These are phyloP conservation scores for Plantago lanceolata DNA, from an alignment of 305 asterid species.

Conservation along the genomic window DNA sequence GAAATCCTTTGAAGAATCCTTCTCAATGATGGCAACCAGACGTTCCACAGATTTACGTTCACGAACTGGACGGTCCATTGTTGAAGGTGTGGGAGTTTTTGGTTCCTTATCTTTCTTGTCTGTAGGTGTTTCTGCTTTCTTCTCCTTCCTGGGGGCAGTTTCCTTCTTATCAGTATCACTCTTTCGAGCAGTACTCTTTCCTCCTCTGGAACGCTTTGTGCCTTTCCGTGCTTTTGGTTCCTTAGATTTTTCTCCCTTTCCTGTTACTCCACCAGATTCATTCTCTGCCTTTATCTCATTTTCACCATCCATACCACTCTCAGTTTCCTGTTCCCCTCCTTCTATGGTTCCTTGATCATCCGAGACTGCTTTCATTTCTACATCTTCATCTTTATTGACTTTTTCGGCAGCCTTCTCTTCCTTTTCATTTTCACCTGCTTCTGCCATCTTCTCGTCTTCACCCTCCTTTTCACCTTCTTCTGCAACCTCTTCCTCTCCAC, in stretches of 20 bases:
- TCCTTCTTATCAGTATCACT: conserved; percentile 32
- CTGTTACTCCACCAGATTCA: conserved; percentile 26
- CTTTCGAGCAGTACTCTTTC: conserved; percentile 35
- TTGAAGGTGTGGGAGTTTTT: too few species aligned
- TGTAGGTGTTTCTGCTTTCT: too few species aligned
- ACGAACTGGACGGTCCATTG: too few species aligned
- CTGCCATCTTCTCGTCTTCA: conserved; percentile 5
- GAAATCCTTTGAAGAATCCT: too few species aligned
- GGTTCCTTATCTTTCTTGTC: too few species aligned
- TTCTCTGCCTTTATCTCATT: conserved; percentile 24
- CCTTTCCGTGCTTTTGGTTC: conserved; percentile 30
- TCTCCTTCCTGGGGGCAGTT: too few species aligned
- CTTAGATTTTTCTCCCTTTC: conserved; percentile 34
- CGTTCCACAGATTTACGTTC: too few species aligned
- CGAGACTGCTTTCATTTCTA: background rate
- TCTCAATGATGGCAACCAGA: too few species aligned
- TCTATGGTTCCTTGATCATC: conserved; percentile 24
- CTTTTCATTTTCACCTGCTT: conserved; percentile 20
- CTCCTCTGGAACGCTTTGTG: conserved; percentile 39
- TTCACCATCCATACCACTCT: conserved; percentile 27
- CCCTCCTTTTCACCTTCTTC: too few species aligned
- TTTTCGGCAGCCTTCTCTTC: conserved; percentile 15
- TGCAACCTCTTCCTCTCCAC: conserved; percentile 12
- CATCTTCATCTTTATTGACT: conserved; percentile 4
- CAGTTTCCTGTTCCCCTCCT: conserved; percentile 23